Conservation (phyloP, 2,329 filamentous ascomycete genomes). For the Malbranchea zuffiana region DNA sequence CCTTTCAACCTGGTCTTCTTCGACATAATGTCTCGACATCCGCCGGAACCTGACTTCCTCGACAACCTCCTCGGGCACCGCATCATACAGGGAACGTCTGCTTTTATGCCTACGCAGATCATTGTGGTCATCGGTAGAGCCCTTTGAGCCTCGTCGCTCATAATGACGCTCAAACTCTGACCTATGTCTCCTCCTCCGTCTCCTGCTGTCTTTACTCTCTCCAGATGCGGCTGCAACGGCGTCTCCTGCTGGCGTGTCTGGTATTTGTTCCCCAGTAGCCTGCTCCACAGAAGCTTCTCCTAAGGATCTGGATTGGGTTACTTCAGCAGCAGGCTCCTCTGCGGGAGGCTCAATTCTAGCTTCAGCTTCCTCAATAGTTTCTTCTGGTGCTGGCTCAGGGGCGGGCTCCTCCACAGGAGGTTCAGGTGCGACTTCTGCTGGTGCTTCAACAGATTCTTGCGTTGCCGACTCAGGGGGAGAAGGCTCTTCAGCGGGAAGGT, state of each 20-base stretch:
- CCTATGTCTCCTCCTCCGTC: slow-evolving; percentile 15
- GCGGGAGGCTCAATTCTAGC: background rate
- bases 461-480: slow-evolving; percentile 12
- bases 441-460: slow-evolving; percentile 15
- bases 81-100: slow-evolving; percentile 26
- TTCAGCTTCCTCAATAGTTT: slow-evolving; percentile 6
- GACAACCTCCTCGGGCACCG: slow-evolving; percentile 17
- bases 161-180: slow-evolving; percentile 24
- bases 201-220: slow-evolving; percentile 13
- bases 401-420: slow-evolving; percentile 12
- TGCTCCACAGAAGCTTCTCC: slow-evolving; percentile 5
- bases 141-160: slow-evolving; percentile 28
- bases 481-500: slow-evolving; percentile 17
- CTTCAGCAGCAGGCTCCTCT: slow-evolving; percentile 5
- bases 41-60: background rate
- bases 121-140: slow-evolving; percentile 26
- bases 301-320: background rate
- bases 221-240: slow-evolving; percentile 8
- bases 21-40: slow-evolving; percentile 1
- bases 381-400: slow-evolving; percentile 12
- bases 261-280: slow-evolving; percentile 5
- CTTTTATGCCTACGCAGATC: slow-evolving; percentile 25
- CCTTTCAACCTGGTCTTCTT: slow-evolving; percentile 20
- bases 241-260: slow-evolving; percentile 1
- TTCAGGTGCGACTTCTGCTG: slow-evolving; percentile 13